Evolutionary conservation across 257 asterid species (phyloP), one percentile per base, ranked within the genome.

Genomic region (Ilex asprella): DNA sequence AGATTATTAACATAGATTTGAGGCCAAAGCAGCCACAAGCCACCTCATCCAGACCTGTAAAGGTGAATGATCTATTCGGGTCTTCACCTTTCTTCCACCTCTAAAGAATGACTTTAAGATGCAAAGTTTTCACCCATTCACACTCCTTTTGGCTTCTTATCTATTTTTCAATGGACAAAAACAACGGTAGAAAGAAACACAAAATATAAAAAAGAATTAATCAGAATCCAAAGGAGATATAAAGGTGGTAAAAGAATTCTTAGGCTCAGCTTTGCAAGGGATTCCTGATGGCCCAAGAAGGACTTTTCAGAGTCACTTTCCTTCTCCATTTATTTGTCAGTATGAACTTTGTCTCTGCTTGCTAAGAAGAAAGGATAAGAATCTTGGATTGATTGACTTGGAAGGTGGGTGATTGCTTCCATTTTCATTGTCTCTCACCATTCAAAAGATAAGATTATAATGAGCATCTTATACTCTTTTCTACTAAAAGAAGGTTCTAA

Each of bases 51-150:
- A 61, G 31, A 67, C 58, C 51, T 70, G 73, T 67, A 71, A 73
- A 74, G 76, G 53, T 31, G 59, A 46, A 69, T 39, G 52, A 60
- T 56, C 73, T 54, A 66, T 50, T 63, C 47, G 68, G 63, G 35
- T 58, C 64, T 39, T 39, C 6, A 52, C 30, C 44, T 16, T 58
- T 63, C n/a, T 60, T 62, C 27, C 41, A 58, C 47, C 30, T 58
- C 67, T 71, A 66, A 68, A 52, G 81, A 77, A 77, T 74, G 64
- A 66, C 79, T 77, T 67, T 70, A 39, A 53, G 59, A 31, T 46
- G 61, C 68, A 58, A 62, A 41, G 52, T 66, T 70, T 60, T 58
- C 31, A 51, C 63, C 52, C 73, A 53, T 75, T 78, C 75, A 61
- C 76, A 58, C 70, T 30, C 70, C 69, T 70, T 67, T 67, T 59